Evolutionary conservation across 169 alveolate species (phyloP), one percentile per base, ranked within the genome.

Genomic region (Miamiensis avidus): DNA sequence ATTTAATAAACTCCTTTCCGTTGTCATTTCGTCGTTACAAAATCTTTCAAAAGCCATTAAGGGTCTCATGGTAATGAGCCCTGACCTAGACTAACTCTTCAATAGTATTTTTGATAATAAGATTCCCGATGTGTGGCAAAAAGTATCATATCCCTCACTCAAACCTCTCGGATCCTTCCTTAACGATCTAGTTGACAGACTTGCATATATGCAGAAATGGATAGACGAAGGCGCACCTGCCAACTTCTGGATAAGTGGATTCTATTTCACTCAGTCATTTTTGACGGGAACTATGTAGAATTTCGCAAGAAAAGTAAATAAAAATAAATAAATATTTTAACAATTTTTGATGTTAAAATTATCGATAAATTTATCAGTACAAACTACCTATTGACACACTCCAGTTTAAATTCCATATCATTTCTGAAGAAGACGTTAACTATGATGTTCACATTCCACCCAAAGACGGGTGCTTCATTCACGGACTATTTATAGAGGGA

Each of bases 401-500:
- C 81, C 93, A 89, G 1, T 95, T 92, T 82, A 96, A 93, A 77
- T 95, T 91, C 89, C 92, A 89, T n/a, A 94, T 93, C 31, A 88
- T 93, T 75, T 92, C 92, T 81, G 89, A 92, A 4, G 88, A 86
- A 49, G 89, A 92, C 65, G 81, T 86, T 75, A 95, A 95, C 72
- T 81, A 81, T 81, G 90, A 86, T 75, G 73, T 81, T 0, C 74
- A 82, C 75, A 74, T 72, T 29, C 30, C 89, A 27, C 97, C 98
- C 0, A 92, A 89, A 32, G 95, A 91, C 89, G 99, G 99, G 30
- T 96, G 98, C 89, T 95, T 94, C 89, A 93, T 97, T 81, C 93
- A 96, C 81, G 99, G 99, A 75, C 91, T 98, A 89, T 97, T 90
- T 88, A 82, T 98, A 77, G 98, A 97, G 83, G 99, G 99, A 25